These are phyloP conservation scores for Pichia sorboxylosa DNA, from an alignment of 1,139 yeast species.

Conservation along the genomic window DNA sequence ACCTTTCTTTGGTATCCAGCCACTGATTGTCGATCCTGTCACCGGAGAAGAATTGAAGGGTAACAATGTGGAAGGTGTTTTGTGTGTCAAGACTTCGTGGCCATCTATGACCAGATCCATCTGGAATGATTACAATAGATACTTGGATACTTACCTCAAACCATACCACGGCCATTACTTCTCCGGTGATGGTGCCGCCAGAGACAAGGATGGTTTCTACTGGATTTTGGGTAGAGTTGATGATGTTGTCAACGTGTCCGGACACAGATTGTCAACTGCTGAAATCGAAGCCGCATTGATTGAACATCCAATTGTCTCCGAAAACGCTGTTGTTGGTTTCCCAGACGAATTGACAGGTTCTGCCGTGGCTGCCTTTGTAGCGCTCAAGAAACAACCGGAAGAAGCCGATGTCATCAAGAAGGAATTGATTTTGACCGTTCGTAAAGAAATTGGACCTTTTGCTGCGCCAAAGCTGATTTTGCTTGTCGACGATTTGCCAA, in stretches of 20 bases:
- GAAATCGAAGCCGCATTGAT: conserved; percentile 73
- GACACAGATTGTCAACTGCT: conserved; percentile 71
- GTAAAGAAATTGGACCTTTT: conserved; percentile 76
- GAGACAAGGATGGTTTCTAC: conserved; percentile 65
- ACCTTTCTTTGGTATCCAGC: conserved; percentile 66
- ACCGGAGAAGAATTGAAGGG: conserved; percentile 54
- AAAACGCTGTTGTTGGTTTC: conserved; percentile 71
- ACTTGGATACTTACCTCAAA: conserved; percentile 57
- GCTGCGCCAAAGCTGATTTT: conserved; percentile 71
- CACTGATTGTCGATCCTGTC: conserved; percentile 61
- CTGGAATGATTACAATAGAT: conserved; percentile 58
- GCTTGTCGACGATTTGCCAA: conserved; percentile 67
- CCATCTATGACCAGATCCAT: conserved; percentile 73
- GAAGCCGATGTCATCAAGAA: conserved; percentile 39
- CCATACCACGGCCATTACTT: conserved; percentile 63
- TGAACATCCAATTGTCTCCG: conserved; percentile 60
- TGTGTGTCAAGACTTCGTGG: conserved; percentile 63
- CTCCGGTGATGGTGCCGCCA: conserved; percentile 76
- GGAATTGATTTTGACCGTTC: conserved; percentile 58
- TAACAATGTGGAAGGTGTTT: conserved; percentile 61
- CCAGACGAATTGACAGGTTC: conserved; percentile 76
- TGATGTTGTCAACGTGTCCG: conserved; percentile 73
- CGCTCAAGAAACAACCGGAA: conserved; percentile 38
- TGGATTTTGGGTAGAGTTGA: conserved; percentile 80
- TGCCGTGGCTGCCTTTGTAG: conserved; percentile 73